Evolutionary conservation across 2,329 filamentous ascomycete genomes (phyloP).

Genomic region (Talaromyces sp.): DNA sequence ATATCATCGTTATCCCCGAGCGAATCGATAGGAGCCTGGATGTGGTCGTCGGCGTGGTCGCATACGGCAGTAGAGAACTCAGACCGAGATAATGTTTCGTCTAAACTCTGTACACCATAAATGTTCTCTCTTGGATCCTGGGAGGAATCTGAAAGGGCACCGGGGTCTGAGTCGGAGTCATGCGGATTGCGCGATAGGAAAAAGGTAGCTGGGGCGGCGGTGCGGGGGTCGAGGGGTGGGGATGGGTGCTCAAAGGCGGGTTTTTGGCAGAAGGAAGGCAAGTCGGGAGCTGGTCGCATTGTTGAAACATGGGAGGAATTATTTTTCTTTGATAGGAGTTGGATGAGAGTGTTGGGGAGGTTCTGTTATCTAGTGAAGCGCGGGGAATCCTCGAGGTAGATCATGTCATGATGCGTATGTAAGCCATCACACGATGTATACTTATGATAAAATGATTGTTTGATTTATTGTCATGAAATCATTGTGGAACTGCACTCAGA

Average conservation of each 20-base stretch:
- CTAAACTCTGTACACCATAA: constrained; percentile 61
- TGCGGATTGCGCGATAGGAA: constrained; percentile 58
- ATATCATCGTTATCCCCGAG: constrained; percentile 20
- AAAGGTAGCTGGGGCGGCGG: constrained; percentile 58
- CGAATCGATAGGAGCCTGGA: neutral
- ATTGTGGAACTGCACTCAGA: no score
- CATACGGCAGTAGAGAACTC: constrained; percentile 13
- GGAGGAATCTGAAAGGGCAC: constrained; percentile 31
- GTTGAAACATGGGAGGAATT: constrained; percentile 17
- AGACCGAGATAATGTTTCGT: constrained; percentile 53
- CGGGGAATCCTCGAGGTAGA: constrained; percentile 1
- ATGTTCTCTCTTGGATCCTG: constrained; percentile 47
- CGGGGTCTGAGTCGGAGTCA: constrained; percentile 46
- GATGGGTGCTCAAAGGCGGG: constrained; percentile 33
- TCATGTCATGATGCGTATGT: constrained; percentile 22
- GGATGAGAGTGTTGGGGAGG: neutral
- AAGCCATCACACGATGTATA: constrained; percentile 19
- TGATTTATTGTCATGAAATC: no score
- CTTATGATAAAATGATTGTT: no score
- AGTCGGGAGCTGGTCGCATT: constrained; percentile 44
- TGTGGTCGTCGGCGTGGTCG: constrained; percentile 16
- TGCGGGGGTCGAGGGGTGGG: constrained; percentile 40
- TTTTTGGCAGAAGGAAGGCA: constrained; percentile 39
- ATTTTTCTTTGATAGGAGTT: neutral
- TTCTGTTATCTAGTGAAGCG: neutral